Conservation (phyloP, 768 basidiomycete genomes). For the Mycena pura region DNA sequence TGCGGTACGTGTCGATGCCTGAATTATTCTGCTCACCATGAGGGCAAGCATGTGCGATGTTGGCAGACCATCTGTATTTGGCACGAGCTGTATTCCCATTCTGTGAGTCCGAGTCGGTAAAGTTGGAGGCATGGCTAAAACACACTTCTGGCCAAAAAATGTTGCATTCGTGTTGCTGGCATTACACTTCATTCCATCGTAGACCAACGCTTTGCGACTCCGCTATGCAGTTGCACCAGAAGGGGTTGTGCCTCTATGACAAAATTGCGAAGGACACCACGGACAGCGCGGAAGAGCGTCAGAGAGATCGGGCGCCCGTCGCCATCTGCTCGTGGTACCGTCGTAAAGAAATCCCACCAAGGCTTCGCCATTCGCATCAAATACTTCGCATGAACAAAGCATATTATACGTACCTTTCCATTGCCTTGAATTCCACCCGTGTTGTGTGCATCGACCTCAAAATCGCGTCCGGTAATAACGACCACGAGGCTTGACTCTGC, state of each 20-base stretch:
- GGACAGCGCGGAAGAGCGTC: constrained; percentile 51
- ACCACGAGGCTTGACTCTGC: constrained; percentile 70
- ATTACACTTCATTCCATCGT: constrained; percentile 66
- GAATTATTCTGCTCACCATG: too few species aligned
- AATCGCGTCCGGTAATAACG: constrained; percentile 61
- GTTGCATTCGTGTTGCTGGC: constrained; percentile 60
- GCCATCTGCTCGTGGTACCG: constrained; percentile 53
- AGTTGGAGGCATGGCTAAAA: too few species aligned
- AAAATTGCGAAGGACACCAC: constrained; percentile 53
- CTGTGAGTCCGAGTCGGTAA: too few species aligned
- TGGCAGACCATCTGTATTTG: too few species aligned
- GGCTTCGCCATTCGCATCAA: constrained; percentile 37
- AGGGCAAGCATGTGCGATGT: too few species aligned
- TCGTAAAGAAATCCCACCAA: constrained; percentile 64
- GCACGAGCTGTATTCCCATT: too few species aligned
- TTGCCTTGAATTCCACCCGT: constrained; percentile 64
- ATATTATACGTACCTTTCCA: constrained; percentile 47
- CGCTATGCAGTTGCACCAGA: constrained; percentile 65
- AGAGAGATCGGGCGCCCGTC: constrained; percentile 65
- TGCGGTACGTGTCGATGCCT: constrained; percentile 57
- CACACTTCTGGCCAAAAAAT: constrained; percentile 56
- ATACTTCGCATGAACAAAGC: neutral
- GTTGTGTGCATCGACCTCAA: constrained; percentile 60
- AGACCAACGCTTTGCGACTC: constrained; percentile 54
- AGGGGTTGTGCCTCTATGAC: constrained; percentile 59